Evolutionary conservation across 345 rosid genomes (phyloP).

Genomic region (Brassica cretica): DNA sequence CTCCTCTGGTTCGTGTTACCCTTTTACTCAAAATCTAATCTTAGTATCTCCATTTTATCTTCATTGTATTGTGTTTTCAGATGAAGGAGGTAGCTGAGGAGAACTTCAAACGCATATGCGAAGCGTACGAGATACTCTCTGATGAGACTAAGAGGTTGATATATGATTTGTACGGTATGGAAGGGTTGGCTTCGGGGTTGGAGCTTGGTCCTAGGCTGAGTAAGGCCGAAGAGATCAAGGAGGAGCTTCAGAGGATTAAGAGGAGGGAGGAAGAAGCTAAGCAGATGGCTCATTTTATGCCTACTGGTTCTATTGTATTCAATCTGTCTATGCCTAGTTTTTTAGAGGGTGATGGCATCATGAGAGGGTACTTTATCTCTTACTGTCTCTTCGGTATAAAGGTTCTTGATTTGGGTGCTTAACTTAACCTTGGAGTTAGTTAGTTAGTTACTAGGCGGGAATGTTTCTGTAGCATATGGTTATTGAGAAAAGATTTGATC

Average conservation of each 20-base stretch:
- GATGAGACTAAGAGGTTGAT: slow-evolving; percentile 80
- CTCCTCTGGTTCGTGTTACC: slow-evolving; percentile 51
- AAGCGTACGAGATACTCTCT: slow-evolving; percentile 85
- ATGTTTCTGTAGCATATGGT: neutral
- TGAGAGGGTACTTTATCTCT: slow-evolving; percentile 64
- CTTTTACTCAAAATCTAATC: slow-evolving; percentile 11
- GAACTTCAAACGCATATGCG: slow-evolving; percentile 88
- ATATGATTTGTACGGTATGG: slow-evolving; percentile 95
- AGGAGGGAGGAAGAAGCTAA: slow-evolving; percentile 68
- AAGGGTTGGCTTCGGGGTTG: slow-evolving; percentile 80
- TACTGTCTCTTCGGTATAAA: slow-evolving; percentile 1
- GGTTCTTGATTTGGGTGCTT: slow-evolving; percentile 6
- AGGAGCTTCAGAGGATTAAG: slow-evolving; percentile 73
- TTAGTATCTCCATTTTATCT: neutral
- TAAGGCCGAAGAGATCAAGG: slow-evolving; percentile 80
- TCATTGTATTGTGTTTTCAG: neutral
- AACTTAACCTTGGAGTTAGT: neutral
- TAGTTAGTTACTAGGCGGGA: neutral
- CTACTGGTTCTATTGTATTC: slow-evolving; percentile 68
- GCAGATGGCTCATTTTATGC: slow-evolving; percentile 58
- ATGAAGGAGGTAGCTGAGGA: slow-evolving; percentile 80
- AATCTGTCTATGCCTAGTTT: slow-evolving; percentile 71
- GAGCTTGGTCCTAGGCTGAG: slow-evolving; percentile 85
- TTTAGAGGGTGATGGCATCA: slow-evolving; percentile 78
- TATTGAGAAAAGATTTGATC: neutral